Base-by-base conservation (phyloP, 2,329 filamentous ascomycete species). In the Neocatenulostroma microsporum region DNA sequence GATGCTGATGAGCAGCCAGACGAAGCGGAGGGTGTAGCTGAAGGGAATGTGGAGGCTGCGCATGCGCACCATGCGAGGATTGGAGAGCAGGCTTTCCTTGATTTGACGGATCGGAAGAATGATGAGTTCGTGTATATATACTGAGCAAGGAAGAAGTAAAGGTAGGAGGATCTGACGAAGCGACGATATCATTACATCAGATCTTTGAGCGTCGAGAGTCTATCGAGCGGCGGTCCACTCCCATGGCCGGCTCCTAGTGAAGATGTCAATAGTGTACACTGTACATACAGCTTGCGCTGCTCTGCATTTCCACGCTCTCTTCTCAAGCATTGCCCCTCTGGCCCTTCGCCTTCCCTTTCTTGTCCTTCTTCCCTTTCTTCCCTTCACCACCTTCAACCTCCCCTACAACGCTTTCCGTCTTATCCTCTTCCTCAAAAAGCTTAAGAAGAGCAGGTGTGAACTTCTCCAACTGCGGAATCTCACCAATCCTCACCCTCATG, bases 401-500 rank as follows among this genome's bases (percentile, higher is more conserved):
- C 23, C 14, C 24, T 34, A 34, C 42, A n/a, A n/a, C n/a, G n/a
- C n/a, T n/a, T n/a, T n/a, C n/a, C n/a, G n/a, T n/a, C 21, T 51
- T 50, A 26, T 58, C 55, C 20, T 62, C 60, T 35, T 67, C 64
- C 41, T 70, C 69, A 48, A 81, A 70, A 41, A 82, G 55, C 56
- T 68, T 67, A 44, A 70, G 62, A 39, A 84, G 50, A 13, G 77
- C 77, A 10, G 74, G 73, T 40, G 76, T 66, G 51, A 76, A 82
- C 46, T 69, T 68, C 47, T 77, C 75, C 30, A 84, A 69, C 59
- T 79, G 70, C 42, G 72, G 72, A 46, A 86, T 83, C 47, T 86
- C 81, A 7, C 78, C 76, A 20, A 87, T 63, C 56, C 70, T 77
- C 26, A 87, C 75, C 4, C 73, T 66, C 83, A 89, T 89, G 48